Evolutionary conservation across 148 eudicot species (phyloP), one percentile per base, ranked within the genome.

Genomic region (Gaultheria prostrata): DNA sequence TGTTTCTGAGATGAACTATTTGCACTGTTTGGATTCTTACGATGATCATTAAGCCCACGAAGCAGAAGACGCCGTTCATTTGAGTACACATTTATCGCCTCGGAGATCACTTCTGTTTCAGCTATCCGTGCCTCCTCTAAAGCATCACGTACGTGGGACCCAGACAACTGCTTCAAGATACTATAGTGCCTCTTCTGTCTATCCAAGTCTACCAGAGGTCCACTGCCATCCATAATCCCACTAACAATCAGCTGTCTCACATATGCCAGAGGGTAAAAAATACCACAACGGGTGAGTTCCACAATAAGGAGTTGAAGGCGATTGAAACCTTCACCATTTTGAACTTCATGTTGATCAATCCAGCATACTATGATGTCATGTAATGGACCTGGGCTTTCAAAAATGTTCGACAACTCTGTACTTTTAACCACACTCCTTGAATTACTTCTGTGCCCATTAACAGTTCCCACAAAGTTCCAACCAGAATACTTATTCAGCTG

Each of bases 311-410:
- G 85, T 69, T 95, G 95, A 76, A 95, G 89, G 67, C 95, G 95
- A 87, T 89, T 93, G 74, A 90, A 90, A 81, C 96, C 96, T 84
- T 95, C 96, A 73, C 93, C 88, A 73, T 87, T 92, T 43, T 90
- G 94, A 50, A 89, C 88, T 82, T 95, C 94, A 86, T 97, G 98
- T 80, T 93, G 99, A 89, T 97, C 99, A 67, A 97, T 83, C 98
- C 98, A 97, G 86, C 99, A 95, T 33, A 94, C 93, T 59, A 95
- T 84, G 30, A 89, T 85, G 88, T 97, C 99, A 92, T 97, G 99
- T 77, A 97, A 89, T 28, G 97, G 94, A 83, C 98, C 89, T 48
- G 99, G 98, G 83, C 99, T 95, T 88, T 92, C 95, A 84, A 92
- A 93, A 80, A 90, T 59, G 82, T 90, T 88, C 13, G 92, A 88